Base-by-base conservation (phyloP, 2,329 filamentous ascomycete species). In the Colletotrichum echinochloae region DNA sequence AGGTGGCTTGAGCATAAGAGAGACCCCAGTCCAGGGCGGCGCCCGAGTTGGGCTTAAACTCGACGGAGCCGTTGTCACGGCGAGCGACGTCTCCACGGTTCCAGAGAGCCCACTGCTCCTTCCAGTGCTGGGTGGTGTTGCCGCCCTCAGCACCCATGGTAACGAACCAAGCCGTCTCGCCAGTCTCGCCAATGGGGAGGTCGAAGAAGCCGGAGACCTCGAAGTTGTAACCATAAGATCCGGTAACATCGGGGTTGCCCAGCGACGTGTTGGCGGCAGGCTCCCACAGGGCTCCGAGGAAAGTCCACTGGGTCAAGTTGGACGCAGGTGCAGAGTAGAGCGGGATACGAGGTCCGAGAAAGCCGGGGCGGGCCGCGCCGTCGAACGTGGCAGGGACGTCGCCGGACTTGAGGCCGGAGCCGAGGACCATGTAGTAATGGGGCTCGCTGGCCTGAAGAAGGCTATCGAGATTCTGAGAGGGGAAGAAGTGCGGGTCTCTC, bases 281-380 rank as follows among this genome's bases (percentile, higher is more conserved):
- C 65, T 73, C 71, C 71, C 71, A 73, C 5, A 73, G 71, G 6
- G 71, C 71, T 8, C 71, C 71, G 57, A 73, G 71, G 71, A 73
- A 73, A 20, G 69, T 72, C 71, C 71, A 73, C 44, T 71, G 39
- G 49, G 65, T 65, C 30, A 73, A 52, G 69, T 73, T 72, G 39
- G 55, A 69, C 33, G 71, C 69, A 2, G 69, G 71, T 1, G 71
- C 69, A 4, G 71, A 68, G 57, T 73, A 73, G 7, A 73, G 71
- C 16, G 71, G 71, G 35, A 73, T 60, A 16, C 71, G 71, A 11
- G 71, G 69, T 3, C 71, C 71, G 61, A 73, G 64, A 54, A 73
- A 73, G 46, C 71, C 71, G 26, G 71, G 71, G 56, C 71, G 71
- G 26, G 70, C 71, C 61, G 71, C 71, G 28, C 61, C 69, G 48